These are phyloP conservation scores for Suaeda aralocaspica DNA, from an alignment of 148 eudicot species.

Conservation along the genomic window DNA sequence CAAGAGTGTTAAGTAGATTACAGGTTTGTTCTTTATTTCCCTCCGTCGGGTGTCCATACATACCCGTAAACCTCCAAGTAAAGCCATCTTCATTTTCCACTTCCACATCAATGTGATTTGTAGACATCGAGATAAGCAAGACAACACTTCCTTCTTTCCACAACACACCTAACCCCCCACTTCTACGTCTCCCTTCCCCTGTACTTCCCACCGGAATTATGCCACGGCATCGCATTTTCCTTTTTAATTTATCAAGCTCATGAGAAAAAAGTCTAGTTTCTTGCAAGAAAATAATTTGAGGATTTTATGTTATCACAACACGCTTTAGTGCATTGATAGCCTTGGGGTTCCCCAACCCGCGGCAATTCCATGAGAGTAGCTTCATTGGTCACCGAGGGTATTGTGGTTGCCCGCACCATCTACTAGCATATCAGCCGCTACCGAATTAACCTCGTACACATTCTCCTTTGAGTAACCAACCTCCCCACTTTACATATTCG, in stretches of 20 bases:
- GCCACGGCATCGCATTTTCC: not conserved
- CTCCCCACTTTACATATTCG: too few relatives aligned
- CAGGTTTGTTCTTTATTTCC: not conserved
- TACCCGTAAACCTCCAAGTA: not conserved
- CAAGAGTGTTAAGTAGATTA: not conserved
- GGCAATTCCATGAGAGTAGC: not conserved
- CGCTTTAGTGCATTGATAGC: not conserved
- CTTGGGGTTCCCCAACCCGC: not conserved
- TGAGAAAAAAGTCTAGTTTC: not conserved
- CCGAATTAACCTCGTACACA: too few relatives aligned
- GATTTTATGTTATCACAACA: not conserved
- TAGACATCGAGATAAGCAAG: too few relatives aligned
- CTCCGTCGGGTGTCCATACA: not conserved
- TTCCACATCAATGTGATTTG: not conserved
- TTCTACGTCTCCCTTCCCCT: not conserved
- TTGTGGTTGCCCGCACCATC: not conserved
- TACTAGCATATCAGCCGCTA: too few relatives aligned
- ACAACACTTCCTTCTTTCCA: not conserved
- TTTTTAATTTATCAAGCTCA: not conserved
- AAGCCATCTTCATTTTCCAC: not conserved
- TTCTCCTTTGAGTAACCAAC: too few relatives aligned
- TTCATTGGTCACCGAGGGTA: too few relatives aligned
- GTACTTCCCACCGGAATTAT: not conserved
- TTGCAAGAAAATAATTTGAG: not conserved
- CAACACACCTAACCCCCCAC: not conserved